phyloP scores from a whole-genome alignment of 129 eudicot species.

The Artemisia annua region DNA sequence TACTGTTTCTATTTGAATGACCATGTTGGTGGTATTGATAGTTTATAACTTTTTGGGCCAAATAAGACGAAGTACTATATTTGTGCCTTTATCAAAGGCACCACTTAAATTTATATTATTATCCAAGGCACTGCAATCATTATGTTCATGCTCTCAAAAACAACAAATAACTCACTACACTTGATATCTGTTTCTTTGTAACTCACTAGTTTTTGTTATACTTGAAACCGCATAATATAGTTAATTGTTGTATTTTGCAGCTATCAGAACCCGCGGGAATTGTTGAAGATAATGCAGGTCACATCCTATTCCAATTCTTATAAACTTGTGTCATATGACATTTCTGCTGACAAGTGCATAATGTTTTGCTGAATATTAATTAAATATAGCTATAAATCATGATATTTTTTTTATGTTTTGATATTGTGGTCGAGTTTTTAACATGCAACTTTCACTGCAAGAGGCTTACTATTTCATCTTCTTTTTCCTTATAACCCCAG shows the following conservation, averaged over 20 bases:
- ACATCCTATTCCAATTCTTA: constrained; percentile 16
- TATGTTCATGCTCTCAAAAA: neutral
- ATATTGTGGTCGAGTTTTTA: constrained; percentile 1
- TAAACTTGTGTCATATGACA: constrained; percentile 1
- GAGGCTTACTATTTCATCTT: constrained; percentile 5
- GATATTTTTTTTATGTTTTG: neutral
- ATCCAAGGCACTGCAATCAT: neutral
- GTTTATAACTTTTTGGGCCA: neutral
- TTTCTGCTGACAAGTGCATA: constrained; percentile 5
- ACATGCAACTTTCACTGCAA: constrained; percentile 18
- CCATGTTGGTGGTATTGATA: neutral
- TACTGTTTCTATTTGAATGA: no score
- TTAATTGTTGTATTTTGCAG: constrained; percentile 42
- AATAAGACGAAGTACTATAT: neutral
- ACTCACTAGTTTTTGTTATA: neutral
- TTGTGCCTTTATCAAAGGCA: neutral
- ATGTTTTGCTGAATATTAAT: constrained; percentile 3
- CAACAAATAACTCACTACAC: neutral
- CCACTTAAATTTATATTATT: neutral
- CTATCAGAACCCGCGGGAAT: constrained; percentile 97
- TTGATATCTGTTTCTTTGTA: neutral
- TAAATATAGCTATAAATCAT: neutral
- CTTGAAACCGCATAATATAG: neutral
- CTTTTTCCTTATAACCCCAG: constrained; percentile 38
- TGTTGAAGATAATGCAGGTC: constrained; percentile 77